Percentiles rank a stretch among this genome's conserved stretches.
These are phyloP conservation scores for Spergularia marina DNA, from an alignment of 148 eudicot genomes.

Conservation along the genomic window DNA sequence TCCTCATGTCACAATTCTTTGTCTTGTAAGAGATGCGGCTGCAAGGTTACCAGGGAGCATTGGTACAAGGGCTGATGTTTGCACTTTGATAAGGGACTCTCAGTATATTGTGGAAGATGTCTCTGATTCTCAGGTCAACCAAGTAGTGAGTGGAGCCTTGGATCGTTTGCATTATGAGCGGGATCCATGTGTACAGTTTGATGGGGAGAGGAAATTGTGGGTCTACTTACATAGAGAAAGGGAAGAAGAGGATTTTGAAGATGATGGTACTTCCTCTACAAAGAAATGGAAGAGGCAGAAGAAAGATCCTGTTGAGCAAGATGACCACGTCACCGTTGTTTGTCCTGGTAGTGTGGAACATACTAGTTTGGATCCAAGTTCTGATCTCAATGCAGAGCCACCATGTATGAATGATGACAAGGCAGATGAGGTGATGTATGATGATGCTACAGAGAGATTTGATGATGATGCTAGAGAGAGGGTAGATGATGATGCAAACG, in stretches of 20 bases:
- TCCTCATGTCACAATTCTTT: conserved; percentile 93
- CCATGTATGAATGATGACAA: conserved; percentile 39
- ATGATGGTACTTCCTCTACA: conserved; percentile 95
- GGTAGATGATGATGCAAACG: conserved; percentile 42
- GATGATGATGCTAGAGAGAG: conserved; percentile 33
- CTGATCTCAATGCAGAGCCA: conserved; percentile 64
- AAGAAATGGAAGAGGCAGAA: conserved; percentile 96
- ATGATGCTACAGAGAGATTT: conserved; percentile 28
- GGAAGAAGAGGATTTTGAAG: conserved; percentile 97
- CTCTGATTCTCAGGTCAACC: conserved; percentile 78
- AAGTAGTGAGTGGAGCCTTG: conserved; percentile 94
- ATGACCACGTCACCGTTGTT: conserved; percentile 71
- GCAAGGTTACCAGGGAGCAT: conserved; percentile 90
- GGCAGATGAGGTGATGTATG: conserved; percentile 29
- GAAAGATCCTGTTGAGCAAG: conserved; percentile 74
- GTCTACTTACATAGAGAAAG: conserved; percentile 89
- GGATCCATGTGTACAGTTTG: conserved; percentile 92
- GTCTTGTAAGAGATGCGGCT: conserved; percentile 98
- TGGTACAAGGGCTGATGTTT: conserved; percentile 95
- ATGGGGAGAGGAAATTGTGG: conserved; percentile 90
- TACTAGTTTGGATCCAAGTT: conserved; percentile 50
- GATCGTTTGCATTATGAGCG: conserved; percentile 98
- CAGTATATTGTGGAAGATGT: conserved; percentile 87
- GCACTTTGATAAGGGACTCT: conserved; percentile 85
- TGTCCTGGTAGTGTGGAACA: conserved; percentile 50